Evolutionary conservation across 2,329 filamentous ascomycete genomes (phyloP), one percentile per base, ranked within the genome.

Genomic region (Cordyceps cateniannulata): DNA sequence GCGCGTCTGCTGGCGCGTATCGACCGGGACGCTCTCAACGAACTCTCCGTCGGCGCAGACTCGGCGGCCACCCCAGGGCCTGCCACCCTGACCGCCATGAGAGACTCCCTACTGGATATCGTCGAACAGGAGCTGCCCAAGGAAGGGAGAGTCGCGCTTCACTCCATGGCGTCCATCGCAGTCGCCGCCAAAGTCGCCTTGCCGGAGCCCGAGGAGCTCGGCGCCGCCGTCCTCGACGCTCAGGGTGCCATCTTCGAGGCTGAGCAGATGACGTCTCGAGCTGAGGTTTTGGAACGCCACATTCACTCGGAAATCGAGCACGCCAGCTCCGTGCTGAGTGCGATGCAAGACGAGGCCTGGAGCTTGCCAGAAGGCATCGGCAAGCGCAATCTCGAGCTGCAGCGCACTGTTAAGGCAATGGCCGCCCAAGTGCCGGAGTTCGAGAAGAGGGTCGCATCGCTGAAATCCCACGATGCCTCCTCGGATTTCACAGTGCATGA

Each of bases 311-410:
- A 88, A 66, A 69, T 81, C 1, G 70, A 71, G 14, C 66, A 67
- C 3, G 70, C 79, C 14, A 69, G 73, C 14, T 59, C 64, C 1
- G 68, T 84, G 40, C 69, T 82, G 9, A 63, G 68, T 6, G 73
- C 78, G 12, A 70, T 86, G 4, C 72, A 74, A 25, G 69, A 71
- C 16, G 74, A 78, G 7, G 71, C 71, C 16, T 88, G 84, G 67
- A 79, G 82, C 18, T 81, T 83, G 0, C 73, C 85, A 0, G 69
- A 83, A 0, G 78, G 85, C 63, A 75, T 93, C 3, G 82, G 85
- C 12, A 85, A 85, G 65, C 82, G 87, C 65, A 93, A 91, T n/a
- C 79, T 87, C 4, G 88, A 95, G 55, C 84, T 89, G 73, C 85
- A 87, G 65, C 85, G 89, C 59, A 85, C 81, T 60, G 83, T 88